These are phyloP conservation scores for Peronospora farinosa DNA, from an alignment of 352 stramenopile species.

Conservation along the genomic window DNA sequence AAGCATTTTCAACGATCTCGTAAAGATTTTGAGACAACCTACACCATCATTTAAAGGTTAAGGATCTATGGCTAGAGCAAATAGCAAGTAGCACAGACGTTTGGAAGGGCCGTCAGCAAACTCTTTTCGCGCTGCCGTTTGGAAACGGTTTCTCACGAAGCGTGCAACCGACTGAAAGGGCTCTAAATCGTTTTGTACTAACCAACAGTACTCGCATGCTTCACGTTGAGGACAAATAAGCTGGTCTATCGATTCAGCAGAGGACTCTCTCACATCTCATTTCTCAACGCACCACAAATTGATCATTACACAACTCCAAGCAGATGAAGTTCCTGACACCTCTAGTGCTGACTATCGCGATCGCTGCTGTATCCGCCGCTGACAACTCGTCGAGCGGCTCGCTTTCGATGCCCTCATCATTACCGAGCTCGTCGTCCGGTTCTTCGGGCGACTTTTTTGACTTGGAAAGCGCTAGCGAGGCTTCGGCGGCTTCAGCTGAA, in stretches of 20 bases:
- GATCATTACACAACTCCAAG: conserved; percentile 1
- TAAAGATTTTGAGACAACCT: not conserved
- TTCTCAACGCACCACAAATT: conserved; percentile 17
- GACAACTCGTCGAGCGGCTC: conserved; percentile 7
- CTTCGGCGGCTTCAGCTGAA: not conserved
- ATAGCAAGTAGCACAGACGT: not conserved
- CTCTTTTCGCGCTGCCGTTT: not conserved
- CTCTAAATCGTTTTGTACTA: too few relatives aligned
- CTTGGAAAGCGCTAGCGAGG: conserved; percentile 4
- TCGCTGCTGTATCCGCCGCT: conserved; percentile 11
- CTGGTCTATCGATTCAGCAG: not conserved
- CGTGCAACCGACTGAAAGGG: conserved; percentile 2
- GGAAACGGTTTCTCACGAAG: conserved; percentile 7
- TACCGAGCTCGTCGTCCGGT: not conserved
- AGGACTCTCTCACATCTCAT: conserved; percentile 9
- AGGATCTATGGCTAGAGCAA: not conserved
- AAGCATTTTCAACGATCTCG: not conserved
- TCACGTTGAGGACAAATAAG: too few relatives aligned
- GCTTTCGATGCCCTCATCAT: conserved; percentile 4
- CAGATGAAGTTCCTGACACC: conserved; percentile 34
- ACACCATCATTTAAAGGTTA: not conserved
- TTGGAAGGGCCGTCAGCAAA: not conserved
- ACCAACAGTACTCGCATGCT: too few relatives aligned
- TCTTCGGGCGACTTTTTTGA: conserved; percentile 9
- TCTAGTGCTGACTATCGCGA: conserved; percentile 22